phyloP scores from a whole-genome alignment of 352 stramenopile species.

The Pythium phragmitis region DNA sequence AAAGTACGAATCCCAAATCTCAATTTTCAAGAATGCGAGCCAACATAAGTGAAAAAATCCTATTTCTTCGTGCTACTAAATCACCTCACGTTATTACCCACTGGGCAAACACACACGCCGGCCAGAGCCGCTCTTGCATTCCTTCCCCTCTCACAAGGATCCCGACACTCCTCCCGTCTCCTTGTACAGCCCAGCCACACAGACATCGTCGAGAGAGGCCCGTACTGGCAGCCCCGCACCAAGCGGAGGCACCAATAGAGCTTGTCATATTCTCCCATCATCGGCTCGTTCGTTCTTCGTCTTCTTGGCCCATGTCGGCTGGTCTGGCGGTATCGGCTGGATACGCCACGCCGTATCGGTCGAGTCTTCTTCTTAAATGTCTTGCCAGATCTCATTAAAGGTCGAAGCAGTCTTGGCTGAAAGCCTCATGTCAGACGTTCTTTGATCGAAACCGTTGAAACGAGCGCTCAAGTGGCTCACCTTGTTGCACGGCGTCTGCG shows the following conservation, averaged over 20 bases:
- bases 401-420: slow-evolving; percentile 37
- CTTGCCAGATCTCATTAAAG: slow-evolving; percentile 42
- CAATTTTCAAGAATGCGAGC: slow-evolving; percentile 8
- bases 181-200: too few species aligned
- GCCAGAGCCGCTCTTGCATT: too few species aligned
- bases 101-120: too few species aligned
- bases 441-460: slow-evolving; percentile 80
- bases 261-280: too few species aligned
- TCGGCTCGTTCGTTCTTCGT: too few species aligned
- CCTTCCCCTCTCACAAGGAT: too few species aligned
- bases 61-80: not conserved
- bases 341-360: not conserved
- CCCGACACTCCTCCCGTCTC: too few species aligned
- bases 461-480: slow-evolving; percentile 67
- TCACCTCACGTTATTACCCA: not conserved
- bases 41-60: not conserved
- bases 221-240: too few species aligned
- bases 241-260: too few species aligned
- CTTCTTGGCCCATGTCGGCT: too few species aligned
- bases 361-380: slow-evolving; percentile 26
- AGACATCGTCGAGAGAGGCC: too few species aligned
- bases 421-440: slow-evolving; percentile 53
- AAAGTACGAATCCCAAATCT: slow-evolving; percentile 6
- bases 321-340: not conserved
- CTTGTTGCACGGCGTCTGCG: slow-evolving; percentile 73